Percentiles rank a stretch among this genome's conserved stretches.
phyloP scores from a whole-genome alignment of 2,329 filamentous ascomycete genomes.

The Gliomastix tumulicola region DNA sequence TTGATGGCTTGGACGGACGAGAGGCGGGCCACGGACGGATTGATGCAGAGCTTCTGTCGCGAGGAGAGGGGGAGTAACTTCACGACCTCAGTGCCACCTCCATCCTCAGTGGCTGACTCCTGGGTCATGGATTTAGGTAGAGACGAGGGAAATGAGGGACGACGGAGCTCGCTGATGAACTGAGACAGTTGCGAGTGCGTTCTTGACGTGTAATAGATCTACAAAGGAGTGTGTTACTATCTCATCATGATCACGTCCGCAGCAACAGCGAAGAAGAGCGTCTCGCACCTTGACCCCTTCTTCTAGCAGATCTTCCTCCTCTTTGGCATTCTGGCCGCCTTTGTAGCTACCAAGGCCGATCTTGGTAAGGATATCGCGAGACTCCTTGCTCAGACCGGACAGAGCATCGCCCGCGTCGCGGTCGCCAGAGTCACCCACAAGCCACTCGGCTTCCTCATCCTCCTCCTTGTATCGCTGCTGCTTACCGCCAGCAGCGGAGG shows the following conservation, averaged over 20 bases:
- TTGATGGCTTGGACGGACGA: conserved; percentile 76
- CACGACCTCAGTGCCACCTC: conserved; percentile 32
- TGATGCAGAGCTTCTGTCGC: conserved; percentile 84
- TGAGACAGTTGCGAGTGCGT: conserved; percentile 90
- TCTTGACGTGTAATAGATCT: conserved; percentile 85
- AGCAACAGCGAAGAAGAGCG: conserved; percentile 1
- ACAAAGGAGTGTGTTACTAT: conserved; percentile 20
- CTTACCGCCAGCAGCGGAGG: conserved; percentile 40
- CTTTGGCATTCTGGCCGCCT: conserved; percentile 15
- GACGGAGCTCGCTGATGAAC: conserved; percentile 74
- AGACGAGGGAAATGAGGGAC: conserved; percentile 70
- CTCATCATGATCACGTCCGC: too few species aligned
- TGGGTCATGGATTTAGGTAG: conserved; percentile 39
- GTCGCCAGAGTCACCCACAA: conserved; percentile 65
- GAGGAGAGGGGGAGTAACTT: conserved; percentile 83
- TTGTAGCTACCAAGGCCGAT: conserved; percentile 39
- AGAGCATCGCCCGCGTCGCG: conserved; percentile 26
- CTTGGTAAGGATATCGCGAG: conserved; percentile 64
- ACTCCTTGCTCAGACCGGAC: conserved; percentile 66
- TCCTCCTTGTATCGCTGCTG: conserved; percentile 35
- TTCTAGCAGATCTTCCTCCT: conserved; percentile 38
- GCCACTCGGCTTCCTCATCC: conserved; percentile 62
- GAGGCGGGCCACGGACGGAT: conserved; percentile 69
- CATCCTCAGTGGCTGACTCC: conserved; percentile 10
- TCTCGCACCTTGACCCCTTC: conserved; percentile 60